phyloP scores from a whole-genome alignment of 2,329 filamentous ascomycete species.

The Aureobasidium mangrovei region DNA sequence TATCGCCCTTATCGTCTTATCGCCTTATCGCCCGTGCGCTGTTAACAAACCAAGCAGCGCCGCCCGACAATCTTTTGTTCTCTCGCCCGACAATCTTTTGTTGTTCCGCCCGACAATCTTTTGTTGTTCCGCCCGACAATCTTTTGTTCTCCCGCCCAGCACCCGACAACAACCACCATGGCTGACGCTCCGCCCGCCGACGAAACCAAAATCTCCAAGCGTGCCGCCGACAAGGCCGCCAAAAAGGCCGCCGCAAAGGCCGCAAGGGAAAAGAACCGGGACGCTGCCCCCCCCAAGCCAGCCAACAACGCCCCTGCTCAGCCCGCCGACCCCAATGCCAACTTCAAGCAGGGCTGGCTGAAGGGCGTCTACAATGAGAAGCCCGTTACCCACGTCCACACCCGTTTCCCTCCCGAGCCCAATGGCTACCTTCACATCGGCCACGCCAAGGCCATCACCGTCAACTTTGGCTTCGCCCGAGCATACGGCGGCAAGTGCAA shows the following conservation, averaged over 20 bases:
- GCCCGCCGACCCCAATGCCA: constrained; percentile 29
- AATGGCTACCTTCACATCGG: constrained; percentile 93
- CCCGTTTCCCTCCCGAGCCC: constrained; percentile 52
- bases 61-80: background rate
- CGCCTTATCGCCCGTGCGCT: background rate
- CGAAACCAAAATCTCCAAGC: constrained; percentile 35
- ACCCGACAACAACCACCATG: constrained; percentile 18
- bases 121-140: background rate
- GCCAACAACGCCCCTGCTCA: constrained; percentile 16
- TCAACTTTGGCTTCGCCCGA: constrained; percentile 92
- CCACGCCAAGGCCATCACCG: constrained; percentile 87
- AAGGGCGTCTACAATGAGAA: constrained; percentile 44
- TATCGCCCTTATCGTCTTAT: background rate
- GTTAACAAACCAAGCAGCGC: background rate
- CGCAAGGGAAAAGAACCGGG: constrained; percentile 33
- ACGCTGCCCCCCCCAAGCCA: constrained; percentile 21
- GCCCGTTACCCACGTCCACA: constrained; percentile 36
- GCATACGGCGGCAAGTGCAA: constrained; percentile 71
- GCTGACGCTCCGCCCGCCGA: constrained; percentile 21
- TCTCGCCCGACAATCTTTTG: background rate
- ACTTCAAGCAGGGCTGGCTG: constrained; percentile 43
- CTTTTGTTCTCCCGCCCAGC: background rate
- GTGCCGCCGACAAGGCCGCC: constrained; percentile 40
- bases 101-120: background rate
- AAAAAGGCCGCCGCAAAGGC: constrained; percentile 43